phyloP scores from a whole-genome alignment of 495 filamentous ascomycete species.

The Penicillium nucicola region DNA sequence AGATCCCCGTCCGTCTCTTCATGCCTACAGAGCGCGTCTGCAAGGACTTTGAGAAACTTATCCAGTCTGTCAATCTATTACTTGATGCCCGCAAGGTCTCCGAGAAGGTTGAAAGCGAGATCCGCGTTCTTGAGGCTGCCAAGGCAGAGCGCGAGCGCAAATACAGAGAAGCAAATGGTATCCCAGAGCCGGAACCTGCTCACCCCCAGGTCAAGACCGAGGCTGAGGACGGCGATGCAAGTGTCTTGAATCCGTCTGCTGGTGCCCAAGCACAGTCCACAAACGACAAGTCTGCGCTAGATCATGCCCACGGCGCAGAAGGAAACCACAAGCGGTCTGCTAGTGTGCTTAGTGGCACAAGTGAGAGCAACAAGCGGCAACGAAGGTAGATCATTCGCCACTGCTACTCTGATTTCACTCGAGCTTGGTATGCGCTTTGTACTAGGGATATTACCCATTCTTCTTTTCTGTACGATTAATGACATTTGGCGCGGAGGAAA shows the following conservation, averaged over 20 bases:
- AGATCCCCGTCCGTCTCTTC: constrained; percentile 69
- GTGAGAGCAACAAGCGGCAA: constrained; percentile 68
- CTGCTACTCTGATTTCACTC: constrained; percentile 1
- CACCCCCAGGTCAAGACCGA: constrained; percentile 39
- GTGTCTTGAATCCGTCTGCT: constrained; percentile 11
- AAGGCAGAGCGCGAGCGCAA: constrained; percentile 58
- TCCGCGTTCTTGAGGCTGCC: constrained; percentile 65
- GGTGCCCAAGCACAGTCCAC: neutral
- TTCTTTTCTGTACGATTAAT: constrained; percentile 42
- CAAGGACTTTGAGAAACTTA: constrained; percentile 76
- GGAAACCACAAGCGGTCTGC: constrained; percentile 66
- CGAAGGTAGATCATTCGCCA: constrained; percentile 51
- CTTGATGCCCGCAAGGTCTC: constrained; percentile 78
- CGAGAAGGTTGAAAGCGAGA: constrained; percentile 85
- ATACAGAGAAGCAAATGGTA: constrained; percentile 18
- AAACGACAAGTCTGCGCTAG: constrained; percentile 9
- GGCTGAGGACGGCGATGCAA: constrained; percentile 25
- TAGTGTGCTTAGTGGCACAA: constrained; percentile 65
- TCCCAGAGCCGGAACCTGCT: constrained; percentile 16
- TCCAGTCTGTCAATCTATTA: constrained; percentile 67
- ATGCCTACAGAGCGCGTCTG: constrained; percentile 85
- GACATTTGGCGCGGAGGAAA: constrained; percentile 18
- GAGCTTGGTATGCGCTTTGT: constrained; percentile 9
- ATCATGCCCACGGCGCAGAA: constrained; percentile 10
- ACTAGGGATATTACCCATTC: constrained; percentile 19